Conservation (phyloP, 768 basidiomycete species). For the Boletus tomentosulus region DNA sequence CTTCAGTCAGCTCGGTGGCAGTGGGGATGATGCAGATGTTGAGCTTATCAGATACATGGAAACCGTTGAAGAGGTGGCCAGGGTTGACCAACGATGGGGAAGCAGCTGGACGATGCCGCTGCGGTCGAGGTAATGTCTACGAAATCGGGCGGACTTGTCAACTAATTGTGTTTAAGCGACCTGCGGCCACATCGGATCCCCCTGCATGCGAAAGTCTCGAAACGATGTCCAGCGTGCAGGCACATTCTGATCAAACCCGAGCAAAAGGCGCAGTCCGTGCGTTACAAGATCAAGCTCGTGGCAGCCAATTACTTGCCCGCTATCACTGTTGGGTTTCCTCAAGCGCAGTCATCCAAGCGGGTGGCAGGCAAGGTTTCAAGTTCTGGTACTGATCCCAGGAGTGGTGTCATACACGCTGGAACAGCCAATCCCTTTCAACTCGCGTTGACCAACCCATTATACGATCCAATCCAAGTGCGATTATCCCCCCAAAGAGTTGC, state of each 20-base stretch:
- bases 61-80: constrained; percentile 56
- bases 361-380: constrained; percentile 35
- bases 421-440: constrained; percentile 84
- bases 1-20: constrained; percentile 49
- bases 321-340: constrained; percentile 69
- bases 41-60: constrained; percentile 68
- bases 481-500: constrained; percentile 66
- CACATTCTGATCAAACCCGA: constrained; percentile 99
- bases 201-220: constrained; percentile 88
- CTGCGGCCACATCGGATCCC: constrained; percentile 87
- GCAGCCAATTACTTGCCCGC: constrained; percentile 92
- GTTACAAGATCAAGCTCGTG: constrained; percentile 97
- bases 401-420: constrained; percentile 60
- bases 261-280: constrained; percentile 89
- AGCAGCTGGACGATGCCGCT: constrained; percentile 73
- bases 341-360: constrained; percentile 39
- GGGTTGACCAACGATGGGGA: constrained; percentile 75
- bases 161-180: constrained; percentile 46
- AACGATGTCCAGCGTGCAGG: constrained; percentile 90
- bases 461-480: constrained; percentile 92
- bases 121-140: constrained; percentile 48
- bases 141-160: background rate
- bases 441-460: constrained; percentile 90
- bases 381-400: constrained; percentile 36
- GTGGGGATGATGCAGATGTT: constrained; percentile 64